A percentile compares a stretch with the other conserved stretches of the same genome.
Evolutionary conservation across 768 basidiomycete species (phyloP).

Genomic region (Tylopilus plumbeoviolaceoides): DNA sequence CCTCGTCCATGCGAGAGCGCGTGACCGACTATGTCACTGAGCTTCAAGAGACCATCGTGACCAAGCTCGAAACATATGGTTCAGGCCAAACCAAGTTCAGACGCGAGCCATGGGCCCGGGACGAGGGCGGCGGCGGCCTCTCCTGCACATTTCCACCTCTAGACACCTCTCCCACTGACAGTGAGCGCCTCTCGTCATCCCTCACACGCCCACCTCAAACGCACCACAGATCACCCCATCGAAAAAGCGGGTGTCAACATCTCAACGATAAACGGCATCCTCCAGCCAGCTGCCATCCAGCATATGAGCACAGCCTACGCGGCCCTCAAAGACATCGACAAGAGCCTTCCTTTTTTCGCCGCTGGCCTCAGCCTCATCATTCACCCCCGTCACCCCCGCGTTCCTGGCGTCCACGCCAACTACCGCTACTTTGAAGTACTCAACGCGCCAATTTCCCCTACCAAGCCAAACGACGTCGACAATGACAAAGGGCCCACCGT

Average conservation of each 20-base stretch:
- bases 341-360: constrained; percentile 13
- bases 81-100: constrained; percentile 9
- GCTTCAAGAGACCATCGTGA: constrained; percentile 22
- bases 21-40: constrained; percentile 9
- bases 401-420: constrained; percentile 22
- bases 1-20: constrained; percentile 11
- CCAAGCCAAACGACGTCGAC: not conserved
- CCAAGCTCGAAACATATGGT: constrained; percentile 16
- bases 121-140: constrained; percentile 17
- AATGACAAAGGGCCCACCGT: not conserved
- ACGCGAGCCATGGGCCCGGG: constrained; percentile 15
- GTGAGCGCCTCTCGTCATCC: not conserved
- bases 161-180: not conserved
- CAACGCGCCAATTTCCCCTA: not conserved
- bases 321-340: constrained; percentile 13
- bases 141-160: constrained; percentile 16
- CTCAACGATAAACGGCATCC: constrained; percentile 16
- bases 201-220: not conserved
- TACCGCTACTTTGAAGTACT: constrained; percentile 27
- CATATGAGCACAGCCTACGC: constrained; percentile 21
- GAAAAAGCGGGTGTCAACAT: constrained; percentile 22
- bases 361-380: constrained; percentile 20
- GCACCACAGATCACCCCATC: constrained; percentile 13
- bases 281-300: constrained; percentile 19
- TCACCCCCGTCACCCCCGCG: constrained; percentile 22